Evolutionary conservation across 2,329 filamentous ascomycete genomes (phyloP).

Genomic region (Emmonsia crescens): DNA sequence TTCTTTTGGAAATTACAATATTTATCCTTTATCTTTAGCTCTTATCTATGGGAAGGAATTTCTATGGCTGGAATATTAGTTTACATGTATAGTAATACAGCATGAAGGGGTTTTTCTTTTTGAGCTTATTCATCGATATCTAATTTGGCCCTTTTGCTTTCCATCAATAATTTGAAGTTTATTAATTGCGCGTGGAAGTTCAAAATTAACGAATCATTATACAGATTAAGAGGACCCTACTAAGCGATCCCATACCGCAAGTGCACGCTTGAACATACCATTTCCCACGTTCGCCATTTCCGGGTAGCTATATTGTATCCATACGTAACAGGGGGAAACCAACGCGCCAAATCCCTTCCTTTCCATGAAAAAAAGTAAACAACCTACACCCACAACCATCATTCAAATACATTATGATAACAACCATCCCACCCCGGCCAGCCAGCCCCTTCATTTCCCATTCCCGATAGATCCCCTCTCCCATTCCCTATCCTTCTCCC

Average conservation of each 20-base stretch:
- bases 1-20: neutral
- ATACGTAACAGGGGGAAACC: neutral
- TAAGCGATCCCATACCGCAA: neutral
- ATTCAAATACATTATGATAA: neutral
- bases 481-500: neutral
- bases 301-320: neutral
- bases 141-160: neutral
- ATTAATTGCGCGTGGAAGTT: neutral
- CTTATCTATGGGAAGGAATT: neutral
- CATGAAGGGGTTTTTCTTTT: neutral
- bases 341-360: too few relatives aligned
- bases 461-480: neutral
- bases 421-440: neutral
- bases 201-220: neutral
- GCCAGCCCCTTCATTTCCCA: neutral
- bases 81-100: neutral
- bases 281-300: neutral
- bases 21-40: neutral
- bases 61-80: neutral
- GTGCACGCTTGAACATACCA: neutral
- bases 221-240: neutral
- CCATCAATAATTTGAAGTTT: neutral
- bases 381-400: too few relatives aligned
- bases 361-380: neutral
- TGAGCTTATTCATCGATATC: neutral